Percentiles rank a stretch among this genome's conserved stretches.
Evolutionary conservation across 495 filamentous ascomycete genomes (phyloP).

Genomic region (Neurospora sp.): DNA sequence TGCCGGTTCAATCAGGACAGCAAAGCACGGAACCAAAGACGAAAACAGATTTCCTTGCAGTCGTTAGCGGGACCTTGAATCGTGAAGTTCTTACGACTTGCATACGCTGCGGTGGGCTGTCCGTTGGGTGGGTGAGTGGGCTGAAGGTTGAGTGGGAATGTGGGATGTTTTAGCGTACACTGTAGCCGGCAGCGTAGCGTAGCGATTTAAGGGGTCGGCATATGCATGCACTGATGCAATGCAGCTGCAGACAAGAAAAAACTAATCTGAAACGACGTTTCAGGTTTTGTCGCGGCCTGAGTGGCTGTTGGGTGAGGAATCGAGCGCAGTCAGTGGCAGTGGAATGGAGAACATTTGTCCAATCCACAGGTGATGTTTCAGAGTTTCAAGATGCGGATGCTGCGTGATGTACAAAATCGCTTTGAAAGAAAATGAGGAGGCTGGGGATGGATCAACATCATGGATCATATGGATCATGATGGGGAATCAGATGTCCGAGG

Average conservation of each 20-base stretch:
- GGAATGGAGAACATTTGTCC: neutral
- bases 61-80: neutral
- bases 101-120: neutral
- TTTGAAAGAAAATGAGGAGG: neutral
- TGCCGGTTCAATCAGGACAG: neutral
- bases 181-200: neutral
- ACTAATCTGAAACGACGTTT: neutral
- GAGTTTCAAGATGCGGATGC: neutral
- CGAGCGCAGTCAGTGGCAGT: neutral
- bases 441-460: neutral
- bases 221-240: neutral
- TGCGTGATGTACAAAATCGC: too few species aligned
- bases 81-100: neutral
- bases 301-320: neutral
- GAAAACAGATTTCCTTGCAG: neutral
- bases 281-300: neutral
- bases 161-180: neutral
- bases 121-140: neutral
- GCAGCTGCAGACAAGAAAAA: neutral
- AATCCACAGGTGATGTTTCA: neutral
- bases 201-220: neutral
- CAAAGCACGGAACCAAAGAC: neutral
- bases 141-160: neutral
- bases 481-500: neutral
- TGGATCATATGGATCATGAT: neutral